These are phyloP conservation scores for Hymenoscyphus salicellus DNA, from an alignment of 2,329 filamentous ascomycete species.

Conservation along the genomic window DNA sequence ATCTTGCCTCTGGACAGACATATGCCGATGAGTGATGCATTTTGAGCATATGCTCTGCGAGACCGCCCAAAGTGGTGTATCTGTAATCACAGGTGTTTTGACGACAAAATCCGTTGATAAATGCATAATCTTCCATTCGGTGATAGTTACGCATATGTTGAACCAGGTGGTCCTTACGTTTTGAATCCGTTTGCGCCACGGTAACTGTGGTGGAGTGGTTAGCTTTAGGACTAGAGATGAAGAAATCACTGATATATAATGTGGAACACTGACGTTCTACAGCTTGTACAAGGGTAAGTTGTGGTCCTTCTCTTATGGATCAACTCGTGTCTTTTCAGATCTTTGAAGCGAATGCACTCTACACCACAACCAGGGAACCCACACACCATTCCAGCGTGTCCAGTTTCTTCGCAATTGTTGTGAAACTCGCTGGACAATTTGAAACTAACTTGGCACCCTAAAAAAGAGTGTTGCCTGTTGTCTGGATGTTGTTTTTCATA, in stretches of 20 bases:
- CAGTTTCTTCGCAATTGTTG: background rate
- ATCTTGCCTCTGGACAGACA: constrained; percentile 6
- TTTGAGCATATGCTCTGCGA: background rate
- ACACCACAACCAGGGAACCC: constrained; percentile 11
- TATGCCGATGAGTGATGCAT: background rate
- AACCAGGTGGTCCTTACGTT: constrained; percentile 38
- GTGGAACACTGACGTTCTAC: constrained; percentile 26
- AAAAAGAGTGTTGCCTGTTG: background rate
- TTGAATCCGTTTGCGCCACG: constrained; percentile 37
- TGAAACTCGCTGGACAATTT: fast-evolving
- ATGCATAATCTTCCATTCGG: constrained; percentile 27
- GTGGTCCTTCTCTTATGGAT: constrained; percentile 14
- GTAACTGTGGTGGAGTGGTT: constrained; percentile 21
- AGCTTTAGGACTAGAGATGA: background rate
- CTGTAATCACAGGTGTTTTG: background rate
- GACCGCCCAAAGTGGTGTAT: background rate
- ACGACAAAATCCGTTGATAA: background rate
- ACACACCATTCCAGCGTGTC: constrained; percentile 12
- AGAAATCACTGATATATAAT: background rate
- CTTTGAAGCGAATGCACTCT: constrained; percentile 4
- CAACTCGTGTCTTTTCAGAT: constrained; percentile 29
- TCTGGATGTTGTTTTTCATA: background rate
- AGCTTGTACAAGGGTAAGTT: constrained; percentile 34
- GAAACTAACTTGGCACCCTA: background rate
- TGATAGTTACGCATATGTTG: constrained; percentile 40